These are phyloP conservation scores for Neurospora sp. DNA, from an alignment of 495 filamentous ascomycete genomes.

Conservation along the genomic window DNA sequence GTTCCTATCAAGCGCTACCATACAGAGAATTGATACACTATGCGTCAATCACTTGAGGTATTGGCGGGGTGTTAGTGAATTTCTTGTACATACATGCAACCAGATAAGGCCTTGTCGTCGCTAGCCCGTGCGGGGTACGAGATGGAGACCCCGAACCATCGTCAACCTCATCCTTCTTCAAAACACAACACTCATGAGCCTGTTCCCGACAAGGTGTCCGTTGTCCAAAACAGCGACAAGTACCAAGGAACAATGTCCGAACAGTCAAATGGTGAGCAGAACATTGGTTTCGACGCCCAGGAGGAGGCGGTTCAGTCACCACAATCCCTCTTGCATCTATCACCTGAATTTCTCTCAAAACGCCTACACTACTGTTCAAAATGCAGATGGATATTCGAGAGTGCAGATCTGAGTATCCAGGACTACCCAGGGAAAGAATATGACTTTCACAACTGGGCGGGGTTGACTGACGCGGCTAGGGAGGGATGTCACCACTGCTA, in stretches of 20 bases:
- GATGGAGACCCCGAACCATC: not conserved
- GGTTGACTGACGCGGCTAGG: not conserved
- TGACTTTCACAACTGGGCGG: not conserved
- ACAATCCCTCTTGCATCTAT: not conserved
- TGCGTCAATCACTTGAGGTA: not conserved
- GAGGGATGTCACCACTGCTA: not conserved
- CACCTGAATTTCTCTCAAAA: not conserved
- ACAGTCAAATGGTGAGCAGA: not conserved
- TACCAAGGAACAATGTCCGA: not conserved
- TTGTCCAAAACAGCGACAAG: not conserved
- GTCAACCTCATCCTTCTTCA: not conserved
- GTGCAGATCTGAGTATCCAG: not conserved
- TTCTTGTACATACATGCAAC: not conserved
- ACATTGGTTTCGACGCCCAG: not conserved
- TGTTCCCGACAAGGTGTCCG: not conserved
- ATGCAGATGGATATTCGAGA: not conserved
- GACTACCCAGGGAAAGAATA: not conserved
- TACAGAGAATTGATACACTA: not conserved
- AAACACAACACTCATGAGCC: not conserved
- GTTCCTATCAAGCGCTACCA: not conserved
- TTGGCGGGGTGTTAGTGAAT: not conserved
- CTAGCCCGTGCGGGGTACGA: not conserved
- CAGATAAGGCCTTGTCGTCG: not conserved
- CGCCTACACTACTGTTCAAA: not conserved
- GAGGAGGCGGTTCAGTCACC: not conserved